Conservation (phyloP, 805 yeast species). For the Candida yuanshanica region DNA sequence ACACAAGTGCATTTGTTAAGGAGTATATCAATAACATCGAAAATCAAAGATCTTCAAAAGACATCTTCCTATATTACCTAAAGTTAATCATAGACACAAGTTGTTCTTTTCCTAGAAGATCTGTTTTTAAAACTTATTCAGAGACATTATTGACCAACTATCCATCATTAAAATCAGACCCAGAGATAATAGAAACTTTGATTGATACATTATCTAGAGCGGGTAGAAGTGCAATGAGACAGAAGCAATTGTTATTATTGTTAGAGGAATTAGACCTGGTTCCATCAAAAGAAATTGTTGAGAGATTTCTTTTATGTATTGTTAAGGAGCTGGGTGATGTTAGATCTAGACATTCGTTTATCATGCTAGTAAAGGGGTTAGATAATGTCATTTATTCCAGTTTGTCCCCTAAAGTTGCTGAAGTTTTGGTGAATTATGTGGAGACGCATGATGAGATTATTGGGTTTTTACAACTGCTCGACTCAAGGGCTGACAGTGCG, state of each 20-base stretch:
- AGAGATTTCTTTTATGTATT: background rate
- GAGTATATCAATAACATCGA: background rate
- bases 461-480: background rate
- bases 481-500: background rate
- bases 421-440: background rate
- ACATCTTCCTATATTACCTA: background rate
- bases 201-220: background rate
- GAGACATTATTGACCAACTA: background rate
- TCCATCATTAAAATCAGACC: background rate
- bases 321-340: background rate
- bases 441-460: background rate
- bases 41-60: background rate
- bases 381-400: background rate
- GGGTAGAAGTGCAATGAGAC: background rate
- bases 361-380: background rate
- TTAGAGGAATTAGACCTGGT: background rate
- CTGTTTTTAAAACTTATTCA: background rate
- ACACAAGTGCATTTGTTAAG: background rate
- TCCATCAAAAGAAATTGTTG: background rate
- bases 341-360: background rate
- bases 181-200: background rate
- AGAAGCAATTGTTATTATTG: background rate
- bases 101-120: background rate
- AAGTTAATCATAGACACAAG: background rate
- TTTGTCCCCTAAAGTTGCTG: background rate